Evolutionary conservation across 768 basidiomycete species (phyloP), one percentile per base, ranked within the genome.

Genomic region (Kwoniella botswanensis): DNA sequence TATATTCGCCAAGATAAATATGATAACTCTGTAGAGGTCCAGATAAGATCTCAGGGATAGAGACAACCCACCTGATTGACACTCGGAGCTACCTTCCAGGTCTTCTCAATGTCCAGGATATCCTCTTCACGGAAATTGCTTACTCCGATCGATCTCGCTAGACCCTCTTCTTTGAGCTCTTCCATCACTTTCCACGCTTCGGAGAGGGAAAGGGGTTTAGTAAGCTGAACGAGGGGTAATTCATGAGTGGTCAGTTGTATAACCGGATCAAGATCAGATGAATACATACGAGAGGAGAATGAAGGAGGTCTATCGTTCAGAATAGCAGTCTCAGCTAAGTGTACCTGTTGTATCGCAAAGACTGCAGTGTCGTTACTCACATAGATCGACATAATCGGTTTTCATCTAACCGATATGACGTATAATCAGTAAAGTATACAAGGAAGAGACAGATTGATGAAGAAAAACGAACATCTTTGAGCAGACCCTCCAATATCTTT

Each of bases 101-200:
- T 71, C 62, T 73, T 66, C 64, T 81, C 63, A 56, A 84, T 63
- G 58, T 79, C 79, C 63, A 82, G 67, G 21, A 84, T 60, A 73
- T 85, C 83, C 44, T 75, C 74, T 29, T 83, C 67, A 4, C 83
- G 74, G 67, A 79, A 85, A 76, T 85, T 85, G 29, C 77, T 80
- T 4, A 85, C 81, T 12, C 85, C 85, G 64, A 85, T 84, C 4
- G 76, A 68, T 67, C 72, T 76, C 26, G 72, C 64, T 21, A 74
- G 61, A 18, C 77, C 77, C 54, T 78, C 74, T 57, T 43, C 77
- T 76, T 89, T 86, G 50, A 88, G 83, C 57, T 86, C 87, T 75
- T 90, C 89, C 87, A 91, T 87, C 3, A 84, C 87, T 53, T 85
- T 85, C 90, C 90, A 91, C 59, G 87, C 79, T 44, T 88, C 85